These are phyloP conservation scores for Alternaria longipes DNA, from an alignment of 2,329 filamentous ascomycete species.

Conservation along the genomic window DNA sequence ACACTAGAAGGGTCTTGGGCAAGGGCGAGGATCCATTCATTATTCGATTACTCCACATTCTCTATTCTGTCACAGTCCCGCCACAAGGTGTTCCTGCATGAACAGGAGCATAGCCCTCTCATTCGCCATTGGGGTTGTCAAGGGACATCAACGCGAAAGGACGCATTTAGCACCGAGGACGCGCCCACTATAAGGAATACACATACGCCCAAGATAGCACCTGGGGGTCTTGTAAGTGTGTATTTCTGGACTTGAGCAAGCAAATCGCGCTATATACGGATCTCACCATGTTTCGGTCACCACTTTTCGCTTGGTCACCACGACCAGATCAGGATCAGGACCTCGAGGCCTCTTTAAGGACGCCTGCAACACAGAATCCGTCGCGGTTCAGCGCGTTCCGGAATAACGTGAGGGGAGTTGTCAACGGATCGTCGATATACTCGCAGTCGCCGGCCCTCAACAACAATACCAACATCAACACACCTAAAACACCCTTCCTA, in stretches of 20 bases:
- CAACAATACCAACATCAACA: slow-evolving; percentile 34
- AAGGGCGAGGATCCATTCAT: slow-evolving; percentile 48
- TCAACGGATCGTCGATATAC: slow-evolving; percentile 51
- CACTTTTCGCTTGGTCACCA: slow-evolving; percentile 46
- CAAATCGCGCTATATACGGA: slow-evolving; percentile 17
- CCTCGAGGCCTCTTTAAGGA: slow-evolving; percentile 28
- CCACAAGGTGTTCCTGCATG: slow-evolving; percentile 38
- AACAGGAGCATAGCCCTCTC: slow-evolving; percentile 30
- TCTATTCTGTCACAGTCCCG: slow-evolving; percentile 24
- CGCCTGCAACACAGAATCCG: slow-evolving; percentile 26
- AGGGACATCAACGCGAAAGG: slow-evolving; percentile 24
- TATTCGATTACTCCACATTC: slow-evolving; percentile 25
- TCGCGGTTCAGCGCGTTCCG: slow-evolving; percentile 34
- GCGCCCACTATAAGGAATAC: slow-evolving; percentile 42
- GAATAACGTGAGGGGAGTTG: slow-evolving; percentile 38
- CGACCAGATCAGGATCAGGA: slow-evolving; percentile 42
- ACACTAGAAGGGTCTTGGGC: slow-evolving; percentile 42
- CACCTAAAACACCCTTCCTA: slow-evolving; percentile 46
- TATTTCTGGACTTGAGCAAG: slow-evolving; percentile 22
- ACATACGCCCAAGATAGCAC: slow-evolving; percentile 26
- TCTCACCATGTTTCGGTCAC: slow-evolving; percentile 44
- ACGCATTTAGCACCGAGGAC: slow-evolving; percentile 32
- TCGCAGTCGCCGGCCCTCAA: slow-evolving; percentile 44
- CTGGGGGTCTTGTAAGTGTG: slow-evolving; percentile 14
- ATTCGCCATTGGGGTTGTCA: slow-evolving; percentile 33